These are phyloP conservation scores for Cutaneotrichosporon sp. DNA, from an alignment of 1,284 basidiomycete genomes.

Conservation along the genomic window DNA sequence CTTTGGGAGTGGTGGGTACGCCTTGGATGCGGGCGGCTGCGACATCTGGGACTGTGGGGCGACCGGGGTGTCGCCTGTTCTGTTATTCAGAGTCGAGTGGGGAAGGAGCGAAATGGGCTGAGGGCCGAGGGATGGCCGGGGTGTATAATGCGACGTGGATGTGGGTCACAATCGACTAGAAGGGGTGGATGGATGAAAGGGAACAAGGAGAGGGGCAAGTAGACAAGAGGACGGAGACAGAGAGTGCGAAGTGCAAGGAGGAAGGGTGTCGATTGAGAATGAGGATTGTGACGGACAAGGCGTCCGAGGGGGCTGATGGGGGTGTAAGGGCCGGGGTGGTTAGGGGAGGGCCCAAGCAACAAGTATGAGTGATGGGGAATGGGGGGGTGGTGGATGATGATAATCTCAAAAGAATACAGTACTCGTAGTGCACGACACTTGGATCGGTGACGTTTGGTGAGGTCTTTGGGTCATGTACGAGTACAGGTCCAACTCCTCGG, in stretches of 20 bases:
- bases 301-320: too few relatives aligned
- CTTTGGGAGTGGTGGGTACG: constrained; percentile 31
- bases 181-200: background rate
- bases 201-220: background rate
- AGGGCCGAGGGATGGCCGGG: background rate
- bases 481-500: too few relatives aligned
- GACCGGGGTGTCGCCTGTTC: background rate
- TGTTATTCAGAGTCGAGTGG: background rate
- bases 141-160: background rate
- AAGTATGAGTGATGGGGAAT: background rate
- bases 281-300: too few relatives aligned
- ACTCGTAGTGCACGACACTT: too few relatives aligned
- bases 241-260: background rate
- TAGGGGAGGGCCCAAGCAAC: background rate
- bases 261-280: too few relatives aligned
- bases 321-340: background rate
- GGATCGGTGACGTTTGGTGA: too few relatives aligned
- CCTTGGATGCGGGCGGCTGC: constrained; percentile 34
- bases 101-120: background rate
- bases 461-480: too few relatives aligned
- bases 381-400: too few relatives aligned
- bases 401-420: too few relatives aligned
- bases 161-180: background rate
- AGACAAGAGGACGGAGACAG: too few relatives aligned
- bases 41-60: constrained; percentile 27